phyloP scores from a whole-genome alignment of 352 stramenopile species.

The Globisporangium radiosum region DNA sequence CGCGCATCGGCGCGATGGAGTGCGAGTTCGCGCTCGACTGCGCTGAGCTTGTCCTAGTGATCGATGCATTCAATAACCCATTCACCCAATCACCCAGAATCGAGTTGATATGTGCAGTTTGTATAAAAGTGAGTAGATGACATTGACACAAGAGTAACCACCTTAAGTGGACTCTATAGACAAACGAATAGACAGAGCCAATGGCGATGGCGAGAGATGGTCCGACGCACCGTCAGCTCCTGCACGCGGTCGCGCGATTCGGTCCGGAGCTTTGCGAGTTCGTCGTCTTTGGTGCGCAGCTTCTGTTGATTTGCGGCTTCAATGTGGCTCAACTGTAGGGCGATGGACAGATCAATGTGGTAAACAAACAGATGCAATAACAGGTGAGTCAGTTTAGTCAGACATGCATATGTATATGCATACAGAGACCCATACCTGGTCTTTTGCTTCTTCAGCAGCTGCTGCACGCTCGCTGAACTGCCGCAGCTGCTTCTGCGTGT shows the following conservation, averaged over 20 bases:
- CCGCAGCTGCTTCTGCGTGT: slow-evolving; percentile 12
- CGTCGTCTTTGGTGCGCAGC: slow-evolving; percentile 44
- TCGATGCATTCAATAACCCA: no score
- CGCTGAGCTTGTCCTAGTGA: slow-evolving; percentile 16
- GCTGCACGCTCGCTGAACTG: slow-evolving; percentile 37
- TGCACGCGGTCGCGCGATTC: slow-evolving; percentile 48
- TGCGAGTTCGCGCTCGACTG: slow-evolving; percentile 52
- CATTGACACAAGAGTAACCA: no score
- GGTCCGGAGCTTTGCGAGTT: slow-evolving; percentile 34
- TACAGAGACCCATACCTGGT: slow-evolving; percentile 28
- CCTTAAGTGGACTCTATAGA: no score
- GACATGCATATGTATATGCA: no score
- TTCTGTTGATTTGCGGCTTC: slow-evolving; percentile 43
- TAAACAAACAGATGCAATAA: background rate
- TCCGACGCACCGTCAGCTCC: slow-evolving; percentile 38
- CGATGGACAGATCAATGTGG: background rate
- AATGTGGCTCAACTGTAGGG: slow-evolving; percentile 26
- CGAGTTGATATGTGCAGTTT: no score
- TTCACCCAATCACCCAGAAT: no score
- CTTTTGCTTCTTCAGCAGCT: slow-evolving; percentile 49
- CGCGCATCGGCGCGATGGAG: slow-evolving; percentile 46
- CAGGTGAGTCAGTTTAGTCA: no score
- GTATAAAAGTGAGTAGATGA: no score
- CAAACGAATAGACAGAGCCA: no score
- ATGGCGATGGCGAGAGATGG: no score